Conservation (phyloP, 306 rosid species). For the Cucumis melo region DNA sequence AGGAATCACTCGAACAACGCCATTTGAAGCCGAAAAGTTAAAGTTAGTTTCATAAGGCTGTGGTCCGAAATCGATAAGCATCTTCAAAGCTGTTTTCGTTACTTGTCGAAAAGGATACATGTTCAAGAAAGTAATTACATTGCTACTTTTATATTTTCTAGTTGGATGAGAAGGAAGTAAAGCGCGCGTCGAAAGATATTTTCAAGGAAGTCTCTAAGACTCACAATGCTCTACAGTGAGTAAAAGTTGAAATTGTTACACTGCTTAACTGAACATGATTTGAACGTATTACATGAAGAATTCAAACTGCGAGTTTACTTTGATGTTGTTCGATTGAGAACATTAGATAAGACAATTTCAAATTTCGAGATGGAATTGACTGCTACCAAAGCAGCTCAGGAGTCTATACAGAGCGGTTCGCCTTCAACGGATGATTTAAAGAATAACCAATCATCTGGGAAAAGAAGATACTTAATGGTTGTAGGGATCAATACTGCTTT, state of each 20-base stretch:
- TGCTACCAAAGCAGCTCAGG: slow-evolving; percentile 79
- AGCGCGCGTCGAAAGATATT: no score
- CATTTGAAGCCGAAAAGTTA: slow-evolving; percentile 47
- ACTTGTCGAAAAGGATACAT: background rate
- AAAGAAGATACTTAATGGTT: no score
- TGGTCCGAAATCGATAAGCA: slow-evolving; percentile 53
- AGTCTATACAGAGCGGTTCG: slow-evolving; percentile 54
- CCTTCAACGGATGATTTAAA: slow-evolving; percentile 44
- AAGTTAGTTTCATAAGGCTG: slow-evolving; percentile 70
- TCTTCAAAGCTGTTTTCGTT: background rate
- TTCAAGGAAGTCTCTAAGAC: no score
- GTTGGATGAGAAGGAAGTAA: no score
- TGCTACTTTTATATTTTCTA: no score
- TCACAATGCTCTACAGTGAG: no score
- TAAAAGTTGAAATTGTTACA: no score
- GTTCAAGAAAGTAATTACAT: background rate
- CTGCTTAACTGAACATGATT: no score
- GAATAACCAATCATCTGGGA: slow-evolving; percentile 32
- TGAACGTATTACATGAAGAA: background rate
- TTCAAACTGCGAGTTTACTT: background rate
- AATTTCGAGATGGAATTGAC: slow-evolving; percentile 89
- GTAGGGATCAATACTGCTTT: no score
- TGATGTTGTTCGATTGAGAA: slow-evolving; percentile 24
- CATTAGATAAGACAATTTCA: slow-evolving; percentile 82
- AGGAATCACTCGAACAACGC: slow-evolving; percentile 38